Evolutionary conservation across 495 filamentous ascomycete species (phyloP), one percentile per base, ranked within the genome.

Genomic region (Daldinia grandis): DNA sequence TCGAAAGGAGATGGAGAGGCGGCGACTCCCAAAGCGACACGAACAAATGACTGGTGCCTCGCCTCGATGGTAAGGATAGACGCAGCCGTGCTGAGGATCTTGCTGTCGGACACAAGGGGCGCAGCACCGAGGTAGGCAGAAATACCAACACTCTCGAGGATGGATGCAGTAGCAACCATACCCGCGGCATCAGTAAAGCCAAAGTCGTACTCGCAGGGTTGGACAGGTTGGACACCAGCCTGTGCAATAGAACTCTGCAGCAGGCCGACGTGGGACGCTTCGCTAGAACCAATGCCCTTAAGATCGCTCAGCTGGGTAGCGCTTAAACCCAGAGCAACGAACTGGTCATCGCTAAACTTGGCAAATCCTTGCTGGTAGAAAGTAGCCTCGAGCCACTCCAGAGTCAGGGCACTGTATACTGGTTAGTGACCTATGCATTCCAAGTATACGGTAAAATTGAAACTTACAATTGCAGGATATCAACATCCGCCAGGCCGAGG

Each of bases 401-500:
- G 79, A 12, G 88, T 90, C 61, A 91, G 80, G 62, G 88, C 88
- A 69, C 87, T 89, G 64, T 49, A 21, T 10, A 17, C 51, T 63
- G 58, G 71, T 78, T 60, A 74, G 65, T 31, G 42, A 35, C 21
- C 15, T 61, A 37, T 27, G 14, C 24, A 58, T 15, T 50, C 38
- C 27, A 21, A 25, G n/a, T 28, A 28, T 21, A 5, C 30, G 58
- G 40, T 35, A 21, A 19, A 5, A 25, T 37, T 40, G 38, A 19
- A 12, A 69, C 87, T 77, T 83, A 91, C 89, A 91, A 91, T 85
- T 91, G 87, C 19, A 91, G 84, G 65, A 91, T 91, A 74, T 91
- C 88, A 51, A 89, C 74, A 77, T 91, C 89, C 15, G 78, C 82
- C 58, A 91, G 75, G 25, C 83, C 87, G 24, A 79, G 70, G 14